phyloP scores from a whole-genome alignment of 495 filamentous ascomycete species.

The Annulohypoxylon nitens region DNA sequence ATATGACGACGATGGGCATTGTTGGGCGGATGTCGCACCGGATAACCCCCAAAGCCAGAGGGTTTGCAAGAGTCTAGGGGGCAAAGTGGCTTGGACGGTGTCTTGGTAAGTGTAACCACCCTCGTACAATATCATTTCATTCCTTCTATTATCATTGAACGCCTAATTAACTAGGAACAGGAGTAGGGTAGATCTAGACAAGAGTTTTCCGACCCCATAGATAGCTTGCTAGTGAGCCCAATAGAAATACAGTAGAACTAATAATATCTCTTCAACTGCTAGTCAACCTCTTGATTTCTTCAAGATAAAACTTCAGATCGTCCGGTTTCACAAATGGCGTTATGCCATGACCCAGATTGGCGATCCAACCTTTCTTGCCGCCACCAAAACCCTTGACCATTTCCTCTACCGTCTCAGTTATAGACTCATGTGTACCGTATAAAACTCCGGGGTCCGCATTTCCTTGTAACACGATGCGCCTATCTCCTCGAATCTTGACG shows the following conservation, averaged over 20 bases:
- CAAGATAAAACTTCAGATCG: slow-evolving; percentile 90
- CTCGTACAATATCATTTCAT: slow-evolving; percentile 10
- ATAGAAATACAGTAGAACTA: slow-evolving; percentile 1
- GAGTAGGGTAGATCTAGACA: slow-evolving; percentile 47
- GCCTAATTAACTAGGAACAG: slow-evolving; percentile 24
- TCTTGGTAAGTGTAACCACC: slow-evolving; percentile 58
- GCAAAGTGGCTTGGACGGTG: slow-evolving; percentile 51
- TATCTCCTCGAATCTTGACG: slow-evolving; percentile 76
- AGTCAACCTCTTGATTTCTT: slow-evolving; percentile 85
- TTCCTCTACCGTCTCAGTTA: slow-evolving; percentile 80
- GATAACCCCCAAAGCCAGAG: slow-evolving; percentile 57
- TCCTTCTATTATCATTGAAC: not conserved
- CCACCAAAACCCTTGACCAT: slow-evolving; percentile 88
- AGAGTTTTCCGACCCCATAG: slow-evolving; percentile 42
- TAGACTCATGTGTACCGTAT: slow-evolving; percentile 84
- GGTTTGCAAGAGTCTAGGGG: slow-evolving; percentile 61
- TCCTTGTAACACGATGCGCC: slow-evolving; percentile 84
- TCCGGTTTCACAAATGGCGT: slow-evolving; percentile 95
- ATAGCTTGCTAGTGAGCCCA: slow-evolving; percentile 6
- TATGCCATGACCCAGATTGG: slow-evolving; percentile 92
- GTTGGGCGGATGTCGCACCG: slow-evolving; percentile 59
- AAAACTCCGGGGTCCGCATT: slow-evolving; percentile 95
- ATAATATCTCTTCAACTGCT: slow-evolving; percentile 33
- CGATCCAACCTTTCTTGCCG: slow-evolving; percentile 74
- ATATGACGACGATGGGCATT: slow-evolving; percentile 56